Evolutionary conservation across 371 early-diverging fungal genomes (phyloP).

Genomic region (Sporodiniella umbellata): DNA sequence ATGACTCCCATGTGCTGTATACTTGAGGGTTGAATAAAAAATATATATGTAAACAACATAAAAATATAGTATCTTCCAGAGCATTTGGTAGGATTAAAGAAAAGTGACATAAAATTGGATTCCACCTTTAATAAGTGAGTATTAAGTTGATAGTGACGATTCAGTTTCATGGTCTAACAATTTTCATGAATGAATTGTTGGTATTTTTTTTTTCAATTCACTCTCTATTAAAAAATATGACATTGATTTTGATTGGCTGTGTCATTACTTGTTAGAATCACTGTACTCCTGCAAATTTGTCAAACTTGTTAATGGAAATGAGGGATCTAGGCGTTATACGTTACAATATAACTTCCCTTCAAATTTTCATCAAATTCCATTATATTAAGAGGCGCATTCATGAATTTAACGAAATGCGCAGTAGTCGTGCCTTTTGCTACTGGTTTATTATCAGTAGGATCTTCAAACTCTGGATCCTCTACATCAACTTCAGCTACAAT

Average conservation of each 20-base stretch:
- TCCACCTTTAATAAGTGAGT: slow-evolving; percentile 12
- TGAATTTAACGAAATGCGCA: no score
- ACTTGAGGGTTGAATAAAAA: background rate
- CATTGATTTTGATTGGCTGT: slow-evolving; percentile 6
- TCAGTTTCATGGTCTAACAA: slow-evolving; percentile 7
- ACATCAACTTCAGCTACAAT: no score
- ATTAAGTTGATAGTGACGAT: slow-evolving; percentile 11
- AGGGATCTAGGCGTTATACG: no score
- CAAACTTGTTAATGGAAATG: slow-evolving; percentile 9
- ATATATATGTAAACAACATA: background rate
- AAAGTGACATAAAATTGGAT: slow-evolving; percentile 18
- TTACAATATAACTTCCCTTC: no score
- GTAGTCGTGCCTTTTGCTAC: no score
- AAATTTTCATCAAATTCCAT: no score
- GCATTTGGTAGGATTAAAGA: slow-evolving; percentile 16
- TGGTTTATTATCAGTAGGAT: no score
- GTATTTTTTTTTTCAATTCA: background rate
- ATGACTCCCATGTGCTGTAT: no score
- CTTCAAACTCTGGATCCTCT: no score
- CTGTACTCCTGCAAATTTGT: slow-evolving; percentile 2
- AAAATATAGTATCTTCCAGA: slow-evolving; percentile 18
- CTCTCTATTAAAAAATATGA: no score
- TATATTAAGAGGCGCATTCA: no score
- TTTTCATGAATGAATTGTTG: slow-evolving; percentile 6
- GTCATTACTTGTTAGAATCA: no score